phyloP scores from a whole-genome alignment of 2,329 filamentous ascomycete genomes.

The Aureobasidium leucospermi region DNA sequence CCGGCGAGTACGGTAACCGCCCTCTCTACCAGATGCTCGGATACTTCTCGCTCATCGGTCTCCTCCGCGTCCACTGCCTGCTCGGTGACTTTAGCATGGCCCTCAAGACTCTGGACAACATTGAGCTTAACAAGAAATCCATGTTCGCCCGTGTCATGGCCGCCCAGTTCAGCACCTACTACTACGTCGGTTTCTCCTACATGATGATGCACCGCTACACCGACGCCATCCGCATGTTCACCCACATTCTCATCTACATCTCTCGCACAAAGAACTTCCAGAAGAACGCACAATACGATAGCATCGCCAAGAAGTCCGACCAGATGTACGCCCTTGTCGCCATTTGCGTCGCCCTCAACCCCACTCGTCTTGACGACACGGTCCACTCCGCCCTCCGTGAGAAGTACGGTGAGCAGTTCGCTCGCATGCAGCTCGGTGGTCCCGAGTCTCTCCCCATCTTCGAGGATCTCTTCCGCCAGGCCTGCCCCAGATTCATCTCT shows the following conservation, averaged over 20 bases:
- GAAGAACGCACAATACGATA: constrained; percentile 97
- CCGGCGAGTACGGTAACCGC: constrained; percentile 90
- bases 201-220: constrained; percentile 99
- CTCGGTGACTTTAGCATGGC: constrained; percentile 97
- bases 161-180: constrained; percentile 98
- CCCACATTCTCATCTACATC: constrained; percentile 98
- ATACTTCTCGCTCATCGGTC: constrained; percentile 98
- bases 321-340: constrained; percentile 99
- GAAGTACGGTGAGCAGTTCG: constrained; percentile 98
- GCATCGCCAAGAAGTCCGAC: constrained; percentile 99
- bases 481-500: constrained; percentile 99
- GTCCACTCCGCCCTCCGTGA: constrained; percentile 96
- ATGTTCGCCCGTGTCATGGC: constrained; percentile 99
- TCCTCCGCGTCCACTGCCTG: constrained; percentile 91
- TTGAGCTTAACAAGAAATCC: constrained; percentile 99
- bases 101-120: constrained; percentile 97
- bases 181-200: constrained; percentile 99
- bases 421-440: constrained; percentile 91
- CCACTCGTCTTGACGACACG: constrained; percentile 93
- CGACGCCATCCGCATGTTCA: constrained; percentile 99
- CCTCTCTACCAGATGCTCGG: constrained; percentile 97
- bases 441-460: constrained; percentile 93
- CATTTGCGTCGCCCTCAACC: constrained; percentile 97
- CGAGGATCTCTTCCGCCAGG: constrained; percentile 92
- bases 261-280: constrained; percentile 99